These are phyloP conservation scores for Cochlearia excelsa DNA, from an alignment of 345 rosid species.

Conservation along the genomic window DNA sequence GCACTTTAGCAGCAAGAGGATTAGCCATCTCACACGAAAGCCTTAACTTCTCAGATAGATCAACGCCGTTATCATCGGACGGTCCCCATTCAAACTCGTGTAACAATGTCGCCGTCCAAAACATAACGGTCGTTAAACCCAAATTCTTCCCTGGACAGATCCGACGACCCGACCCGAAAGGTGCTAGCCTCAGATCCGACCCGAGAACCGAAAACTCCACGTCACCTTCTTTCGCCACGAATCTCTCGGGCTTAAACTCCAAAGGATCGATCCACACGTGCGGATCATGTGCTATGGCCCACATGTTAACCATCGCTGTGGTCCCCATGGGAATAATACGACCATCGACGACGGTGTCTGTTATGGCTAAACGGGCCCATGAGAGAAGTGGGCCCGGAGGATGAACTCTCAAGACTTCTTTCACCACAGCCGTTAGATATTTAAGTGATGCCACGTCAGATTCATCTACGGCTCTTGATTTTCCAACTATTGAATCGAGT, in stretches of 20 bases:
- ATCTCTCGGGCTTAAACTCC: constrained; percentile 64
- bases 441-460: constrained; percentile 43
- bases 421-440: constrained; percentile 70
- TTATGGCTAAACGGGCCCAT: constrained; percentile 83
- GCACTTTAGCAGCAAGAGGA: constrained; percentile 50
- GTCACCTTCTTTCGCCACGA: constrained; percentile 41
- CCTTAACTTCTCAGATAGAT: constrained; percentile 62
- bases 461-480: constrained; percentile 53
- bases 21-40: constrained; percentile 84
- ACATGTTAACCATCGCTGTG: constrained; percentile 95
- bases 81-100: constrained; percentile 68
- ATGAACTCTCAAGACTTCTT: constrained; percentile 77
- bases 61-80: constrained; percentile 39
- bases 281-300: constrained; percentile 88
- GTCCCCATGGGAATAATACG: constrained; percentile 79
- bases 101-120: constrained; percentile 65
- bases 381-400: constrained; percentile 97
- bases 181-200: constrained; percentile 79
- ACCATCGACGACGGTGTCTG: constrained; percentile 71
- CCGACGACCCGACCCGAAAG: constrained; percentile 88
- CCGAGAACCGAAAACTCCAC: constrained; percentile 69
- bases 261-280: constrained; percentile 66
- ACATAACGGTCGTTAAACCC: constrained; percentile 62
- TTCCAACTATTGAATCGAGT: constrained; percentile 58
- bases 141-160: constrained; percentile 73